Evolutionary conservation across 83 land plant genomes (phyloP).

Genomic region (Picea engelmannii): DNA sequence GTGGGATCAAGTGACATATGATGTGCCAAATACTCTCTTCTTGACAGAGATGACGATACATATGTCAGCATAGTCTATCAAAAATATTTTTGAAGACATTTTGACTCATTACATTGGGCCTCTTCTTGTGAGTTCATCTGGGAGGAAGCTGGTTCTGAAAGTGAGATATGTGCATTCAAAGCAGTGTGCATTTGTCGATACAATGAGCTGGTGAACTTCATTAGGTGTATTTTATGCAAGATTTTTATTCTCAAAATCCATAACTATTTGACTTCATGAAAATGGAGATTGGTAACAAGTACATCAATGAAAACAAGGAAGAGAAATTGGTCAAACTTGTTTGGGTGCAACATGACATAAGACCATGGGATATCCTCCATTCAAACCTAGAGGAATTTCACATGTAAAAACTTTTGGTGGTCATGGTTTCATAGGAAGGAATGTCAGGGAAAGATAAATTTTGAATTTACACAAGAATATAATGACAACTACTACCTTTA

Average conservation of each 20-base stretch:
- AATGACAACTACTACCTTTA: slow-evolving; percentile 17
- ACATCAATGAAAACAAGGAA: slow-evolving; percentile 16
- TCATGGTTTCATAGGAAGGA: slow-evolving; percentile 9
- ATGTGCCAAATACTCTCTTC: too few relatives aligned
- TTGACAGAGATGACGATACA: too few relatives aligned
- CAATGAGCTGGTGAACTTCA: too few relatives aligned
- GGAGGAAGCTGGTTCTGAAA: too few relatives aligned
- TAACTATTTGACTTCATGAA: slow-evolving; percentile 16
- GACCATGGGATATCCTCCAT: slow-evolving; percentile 7
- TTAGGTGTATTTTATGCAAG: slow-evolving; percentile 38
- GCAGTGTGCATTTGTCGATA: slow-evolving; percentile 17
- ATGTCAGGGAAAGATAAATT: slow-evolving; percentile 7
- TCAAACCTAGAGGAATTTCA: slow-evolving; percentile 14
- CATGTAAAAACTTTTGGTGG: slow-evolving; percentile 11
- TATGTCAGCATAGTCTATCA: too few relatives aligned
- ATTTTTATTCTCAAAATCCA: slow-evolving; percentile 27
- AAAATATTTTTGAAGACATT: too few relatives aligned
- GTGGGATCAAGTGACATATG: too few relatives aligned
- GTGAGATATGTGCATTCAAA: too few relatives aligned
- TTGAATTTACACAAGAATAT: slow-evolving; percentile 28
- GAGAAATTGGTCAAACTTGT: slow-evolving; percentile 16
- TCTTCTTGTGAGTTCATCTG: too few relatives aligned
- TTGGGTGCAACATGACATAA: slow-evolving; percentile 1
- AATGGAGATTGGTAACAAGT: slow-evolving; percentile 21
- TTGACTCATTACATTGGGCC: too few relatives aligned